These are phyloP conservation scores for Odonthalia washingtoniensis DNA, from an alignment of 31 red algal genomes.

Conservation along the genomic window DNA sequence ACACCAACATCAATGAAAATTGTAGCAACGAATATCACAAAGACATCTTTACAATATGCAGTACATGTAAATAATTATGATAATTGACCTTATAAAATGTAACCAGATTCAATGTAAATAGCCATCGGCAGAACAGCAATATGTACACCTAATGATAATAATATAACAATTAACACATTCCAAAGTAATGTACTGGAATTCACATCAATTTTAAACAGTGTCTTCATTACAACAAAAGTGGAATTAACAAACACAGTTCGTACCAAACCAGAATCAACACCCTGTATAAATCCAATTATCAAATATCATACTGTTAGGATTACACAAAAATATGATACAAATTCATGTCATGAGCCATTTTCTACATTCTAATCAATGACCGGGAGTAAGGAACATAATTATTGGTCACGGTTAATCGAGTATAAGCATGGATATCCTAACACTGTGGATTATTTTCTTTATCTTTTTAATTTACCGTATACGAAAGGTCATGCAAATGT, in stretches of 20 bases:
- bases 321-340: constrained; percentile 72
- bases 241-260: constrained; percentile 67
- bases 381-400: constrained; percentile 65
- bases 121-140: constrained; percentile 61
- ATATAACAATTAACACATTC: constrained; percentile 62
- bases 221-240: constrained; percentile 60
- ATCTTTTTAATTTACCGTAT: constrained; percentile 86
- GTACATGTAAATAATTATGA: constrained; percentile 60
- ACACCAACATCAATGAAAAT: constrained; percentile 75
- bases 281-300: constrained; percentile 58
- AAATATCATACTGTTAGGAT: constrained; percentile 68
- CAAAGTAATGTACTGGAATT: constrained; percentile 74
- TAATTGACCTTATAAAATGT: constrained; percentile 65
- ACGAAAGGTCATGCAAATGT: constrained; percentile 81
- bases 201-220: constrained; percentile 78
- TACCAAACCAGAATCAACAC: constrained; percentile 63
- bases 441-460: constrained; percentile 71
- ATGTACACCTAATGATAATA: constrained; percentile 57
- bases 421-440: constrained; percentile 77
- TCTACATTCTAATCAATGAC: constrained; percentile 72
- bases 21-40: constrained; percentile 66
- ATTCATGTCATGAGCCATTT: constrained; percentile 85
- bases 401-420: constrained; percentile 62
- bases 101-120: constrained; percentile 56
- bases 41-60: constrained; percentile 51